Evolutionary conservation across 2,329 filamentous ascomycete species (phyloP), one percentile per base, ranked within the genome.

Genomic region (Pseudocercospora vitis): DNA sequence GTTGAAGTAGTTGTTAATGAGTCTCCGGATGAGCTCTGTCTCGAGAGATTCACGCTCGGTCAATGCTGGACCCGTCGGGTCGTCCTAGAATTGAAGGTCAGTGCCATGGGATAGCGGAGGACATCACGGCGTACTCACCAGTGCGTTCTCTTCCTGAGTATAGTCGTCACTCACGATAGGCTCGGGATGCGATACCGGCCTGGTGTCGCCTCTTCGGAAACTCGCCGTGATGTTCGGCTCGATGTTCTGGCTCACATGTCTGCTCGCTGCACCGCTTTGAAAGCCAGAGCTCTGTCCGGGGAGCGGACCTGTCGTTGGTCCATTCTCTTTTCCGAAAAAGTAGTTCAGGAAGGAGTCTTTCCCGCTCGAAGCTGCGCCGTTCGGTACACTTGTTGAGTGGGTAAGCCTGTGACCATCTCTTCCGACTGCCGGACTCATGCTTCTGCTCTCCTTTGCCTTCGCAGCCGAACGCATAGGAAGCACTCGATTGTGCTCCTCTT

Each of bases 1-100:
- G 72, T 96, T 95, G 79, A 99, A 99, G 78, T 99, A 99, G 1
- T 91, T 96, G 26, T 89, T 95, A 71, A 99, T 99, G 52, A 99
- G 83, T 42, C 91, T 89, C 42, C 92, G 88, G 70, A 99, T 99
- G 33, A 99, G 84, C 74, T 99, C 94, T 7, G 94, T 97, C 76
- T 99, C 94, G 78, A 99, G 88, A 39, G 91, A 88, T 76, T 99
- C 94, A 48, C 94, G 89, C 63, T 99, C 94, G 0, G 91, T 96
- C 66, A 99, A 82, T 52, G 89, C 90, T 28, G 91, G 91, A 31
- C 63, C 64, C 12, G 65, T 57, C 29, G 64, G 65, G 46, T 66
- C 64, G 46, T 67, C 64, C 63, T 67, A 44, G n/a, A 19, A 19
- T 8, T 3, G 9, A 6, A 11, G n/a, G 23, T 57, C 35, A 57